phyloP scores from a whole-genome alignment of 345 rosid species.

The Trapa bicornis region DNA sequence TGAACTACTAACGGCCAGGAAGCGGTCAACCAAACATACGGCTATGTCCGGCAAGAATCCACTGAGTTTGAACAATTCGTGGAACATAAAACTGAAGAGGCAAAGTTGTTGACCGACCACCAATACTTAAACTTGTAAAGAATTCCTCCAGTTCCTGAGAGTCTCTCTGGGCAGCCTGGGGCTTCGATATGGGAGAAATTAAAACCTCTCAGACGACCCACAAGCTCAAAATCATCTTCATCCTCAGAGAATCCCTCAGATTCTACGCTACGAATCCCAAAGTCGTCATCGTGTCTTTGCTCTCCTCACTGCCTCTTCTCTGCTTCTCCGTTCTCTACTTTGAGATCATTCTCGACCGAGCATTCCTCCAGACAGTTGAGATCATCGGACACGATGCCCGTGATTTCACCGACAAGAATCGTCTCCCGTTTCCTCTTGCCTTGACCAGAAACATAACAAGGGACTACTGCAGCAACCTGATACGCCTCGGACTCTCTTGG shows the following conservation, averaged over 20 bases:
- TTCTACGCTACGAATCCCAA: conserved; percentile 7
- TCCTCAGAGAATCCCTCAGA: conserved; percentile 13
- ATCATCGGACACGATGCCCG: neutral
- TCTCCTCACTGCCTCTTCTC: conserved; percentile 15
- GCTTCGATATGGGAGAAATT: neutral
- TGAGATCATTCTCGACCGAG: conserved; percentile 15
- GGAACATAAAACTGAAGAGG: neutral
- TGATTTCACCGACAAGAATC: neutral
- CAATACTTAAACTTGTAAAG: neutral
- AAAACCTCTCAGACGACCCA: neutral
- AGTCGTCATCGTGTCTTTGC: conserved; percentile 11
- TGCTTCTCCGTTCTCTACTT: conserved; percentile 14
- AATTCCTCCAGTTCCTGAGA: neutral
- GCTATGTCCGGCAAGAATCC: neutral
- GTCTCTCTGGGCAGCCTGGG: neutral
- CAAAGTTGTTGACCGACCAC: neutral
- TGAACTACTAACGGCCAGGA: neutral
- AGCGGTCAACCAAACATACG: neutral
- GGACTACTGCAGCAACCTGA: conserved; percentile 7
- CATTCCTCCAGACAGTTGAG: neutral
- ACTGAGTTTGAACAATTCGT: neutral
- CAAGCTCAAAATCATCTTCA: conserved; percentile 8
- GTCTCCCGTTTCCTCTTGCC: conserved; percentile 1
- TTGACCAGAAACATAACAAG: neutral
- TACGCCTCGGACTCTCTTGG: conserved; percentile 11